Evolutionary conservation across 768 basidiomycete species (phyloP).

Genomic region (Myochromella boudieri): DNA sequence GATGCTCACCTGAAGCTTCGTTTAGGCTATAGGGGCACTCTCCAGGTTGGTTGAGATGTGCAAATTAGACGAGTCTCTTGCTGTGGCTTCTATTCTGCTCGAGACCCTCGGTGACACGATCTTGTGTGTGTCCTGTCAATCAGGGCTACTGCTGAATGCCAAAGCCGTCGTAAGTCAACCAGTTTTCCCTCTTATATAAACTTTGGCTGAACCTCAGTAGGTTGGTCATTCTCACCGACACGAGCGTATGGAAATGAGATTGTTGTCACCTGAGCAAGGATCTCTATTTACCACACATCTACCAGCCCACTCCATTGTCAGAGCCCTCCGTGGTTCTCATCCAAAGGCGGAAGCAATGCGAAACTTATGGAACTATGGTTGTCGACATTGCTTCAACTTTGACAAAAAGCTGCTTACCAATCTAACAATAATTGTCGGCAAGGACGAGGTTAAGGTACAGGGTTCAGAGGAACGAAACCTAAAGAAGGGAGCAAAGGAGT

Average conservation of each 20-base stretch:
- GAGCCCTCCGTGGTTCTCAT: slow-evolving; percentile 14
- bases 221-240: slow-evolving; percentile 67
- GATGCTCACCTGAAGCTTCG: neutral
- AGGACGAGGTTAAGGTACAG: neutral
- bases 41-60: slow-evolving; percentile 33
- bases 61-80: slow-evolving; percentile 26
- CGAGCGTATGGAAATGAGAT: slow-evolving; percentile 42
- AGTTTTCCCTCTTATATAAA: neutral
- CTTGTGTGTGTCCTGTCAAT: slow-evolving; percentile 50
- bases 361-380: slow-evolving; percentile 43
- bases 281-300: slow-evolving; percentile 18
- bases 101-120: slow-evolving; percentile 29
- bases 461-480: slow-evolving; percentile 9
- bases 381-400: slow-evolving; percentile 45
- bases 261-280: slow-evolving; percentile 24
- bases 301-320: slow-evolving; percentile 11
- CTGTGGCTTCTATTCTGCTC: slow-evolving; percentile 19
- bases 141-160: slow-evolving; percentile 48
- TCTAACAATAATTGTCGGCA: too few relatives aligned
- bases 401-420: neutral
- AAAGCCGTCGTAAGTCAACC: slow-evolving; percentile 41
- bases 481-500: neutral
- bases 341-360: slow-evolving; percentile 27
- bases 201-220: slow-evolving; percentile 34
- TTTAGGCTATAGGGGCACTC: slow-evolving; percentile 49